phyloP scores from a whole-genome alignment of 176 grass and related monocot genomes.

The Pontederia paniculata region DNA sequence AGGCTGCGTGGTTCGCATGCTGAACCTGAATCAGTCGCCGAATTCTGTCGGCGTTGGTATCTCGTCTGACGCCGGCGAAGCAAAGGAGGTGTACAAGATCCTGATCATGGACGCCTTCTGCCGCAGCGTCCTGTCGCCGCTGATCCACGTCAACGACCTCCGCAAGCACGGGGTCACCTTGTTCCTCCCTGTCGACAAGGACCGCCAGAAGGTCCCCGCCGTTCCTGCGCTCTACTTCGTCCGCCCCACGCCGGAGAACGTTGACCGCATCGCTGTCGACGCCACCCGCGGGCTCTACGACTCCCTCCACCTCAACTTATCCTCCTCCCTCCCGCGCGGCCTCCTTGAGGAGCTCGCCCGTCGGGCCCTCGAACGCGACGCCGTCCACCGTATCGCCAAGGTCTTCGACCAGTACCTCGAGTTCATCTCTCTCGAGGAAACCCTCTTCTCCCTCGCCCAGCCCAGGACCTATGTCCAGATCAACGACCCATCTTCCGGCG shows the following conservation, averaged over 20 bases:
- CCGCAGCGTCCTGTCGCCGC: constrained; percentile 51
- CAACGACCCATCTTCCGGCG: constrained; percentile 67
- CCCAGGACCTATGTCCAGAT: constrained; percentile 63
- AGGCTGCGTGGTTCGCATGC: constrained; percentile 45
- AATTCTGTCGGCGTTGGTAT: constrained; percentile 8
- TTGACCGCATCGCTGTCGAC: constrained; percentile 64
- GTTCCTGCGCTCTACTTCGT: constrained; percentile 81
- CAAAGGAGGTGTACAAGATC: constrained; percentile 82
- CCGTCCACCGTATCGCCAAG: constrained; percentile 42
- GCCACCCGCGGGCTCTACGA: constrained; percentile 66
- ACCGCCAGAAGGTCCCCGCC: constrained; percentile 57
- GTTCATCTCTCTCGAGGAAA: constrained; percentile 81
- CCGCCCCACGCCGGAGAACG: constrained; percentile 55
- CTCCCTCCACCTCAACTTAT: constrained; percentile 88
- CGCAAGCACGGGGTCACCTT: constrained; percentile 76
- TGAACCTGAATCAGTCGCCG: constrained; percentile 25
- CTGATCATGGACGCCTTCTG: constrained; percentile 79
- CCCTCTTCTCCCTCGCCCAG: constrained; percentile 80
- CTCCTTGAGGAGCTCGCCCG: constrained; percentile 68
- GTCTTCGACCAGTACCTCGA: constrained; percentile 85
- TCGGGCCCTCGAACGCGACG: constrained; percentile 32
- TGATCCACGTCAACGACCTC: constrained; percentile 64
- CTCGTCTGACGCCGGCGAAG: constrained; percentile 1
- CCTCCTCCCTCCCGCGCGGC: constrained; percentile 60
- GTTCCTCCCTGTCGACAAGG: constrained; percentile 59